Conservation (phyloP, 306 rosid genomes). For the Alnus glutinosa region DNA sequence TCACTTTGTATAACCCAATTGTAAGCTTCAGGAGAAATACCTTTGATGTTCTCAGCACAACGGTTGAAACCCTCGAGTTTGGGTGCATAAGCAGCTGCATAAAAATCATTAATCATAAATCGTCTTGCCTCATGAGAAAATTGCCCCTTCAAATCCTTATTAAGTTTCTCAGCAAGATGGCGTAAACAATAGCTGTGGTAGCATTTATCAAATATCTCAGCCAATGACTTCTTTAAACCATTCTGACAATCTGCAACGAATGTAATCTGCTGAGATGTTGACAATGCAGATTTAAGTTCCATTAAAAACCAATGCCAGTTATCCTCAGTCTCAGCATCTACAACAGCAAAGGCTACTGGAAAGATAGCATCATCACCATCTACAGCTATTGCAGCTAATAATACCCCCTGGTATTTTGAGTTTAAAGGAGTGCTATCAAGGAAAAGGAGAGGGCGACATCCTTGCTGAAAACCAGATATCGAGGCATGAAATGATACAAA, state of each 20-base stretch:
- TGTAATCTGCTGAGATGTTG: constrained; percentile 62
- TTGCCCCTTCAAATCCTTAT: constrained; percentile 92
- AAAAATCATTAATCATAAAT: constrained; percentile 83
- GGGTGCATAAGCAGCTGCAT: constrained; percentile 83
- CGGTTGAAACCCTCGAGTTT: constrained; percentile 66
- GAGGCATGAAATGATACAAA: constrained; percentile 88
- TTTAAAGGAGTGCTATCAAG: constrained; percentile 78
- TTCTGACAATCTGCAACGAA: constrained; percentile 81
- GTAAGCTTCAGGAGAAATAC: constrained; percentile 91
- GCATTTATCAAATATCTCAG: constrained; percentile 74
- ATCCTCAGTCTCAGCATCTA: constrained; percentile 80
- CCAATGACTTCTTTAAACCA: constrained; percentile 64
- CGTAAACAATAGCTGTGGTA: constrained; percentile 81
- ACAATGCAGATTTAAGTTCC: constrained; percentile 66
- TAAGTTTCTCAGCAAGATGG: constrained; percentile 83
- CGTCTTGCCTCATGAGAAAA: constrained; percentile 97
- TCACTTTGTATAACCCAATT: constrained; percentile 83
- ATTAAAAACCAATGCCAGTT: constrained; percentile 91
- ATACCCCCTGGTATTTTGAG: constrained; percentile 87
- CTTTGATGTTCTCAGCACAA: constrained; percentile 68
- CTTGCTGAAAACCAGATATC: constrained; percentile 74
- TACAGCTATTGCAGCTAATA: constrained; percentile 76
- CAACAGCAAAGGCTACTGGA: constrained; percentile 90
- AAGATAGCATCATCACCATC: constrained; percentile 88
- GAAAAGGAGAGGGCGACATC: constrained; percentile 91